Evolutionary conservation across 225 moss, liverwort and hornwort species (phyloP), one percentile per base, ranked within the genome.

Genomic region (Neckera pumila): DNA sequence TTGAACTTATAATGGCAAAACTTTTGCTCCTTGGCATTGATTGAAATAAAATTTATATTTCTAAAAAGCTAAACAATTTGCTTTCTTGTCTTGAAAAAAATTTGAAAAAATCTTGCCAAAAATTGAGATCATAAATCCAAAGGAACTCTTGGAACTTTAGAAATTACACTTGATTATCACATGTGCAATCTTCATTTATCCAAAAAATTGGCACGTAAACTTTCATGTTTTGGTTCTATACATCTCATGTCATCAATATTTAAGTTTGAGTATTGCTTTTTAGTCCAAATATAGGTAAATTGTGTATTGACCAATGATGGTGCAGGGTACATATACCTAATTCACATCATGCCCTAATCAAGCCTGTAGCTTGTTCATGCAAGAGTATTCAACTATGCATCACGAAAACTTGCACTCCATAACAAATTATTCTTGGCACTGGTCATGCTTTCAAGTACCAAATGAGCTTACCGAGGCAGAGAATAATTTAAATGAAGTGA

Each of bases 21-120:
- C 3, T n/a, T 67, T n/a, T n/a, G 1, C 21, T 67, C n/a, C 1
- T 4, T 0, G 45, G 0, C 21, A n/a, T 2, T 0, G 0, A 22
- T n/a, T n/a, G n/a, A 67, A 67, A n/a, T 11, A n/a, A n/a, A n/a
- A n/a, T 45, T 11, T 7, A 11, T 66, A 21, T 36, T n/a, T 6
- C 19, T 11, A 20, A 36, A 36, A 66, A 16, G 12, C 21, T 67
- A 22, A n/a, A n/a, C n/a, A n/a, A 22, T n/a, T 1, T 21, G 6
- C 6, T n/a, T n/a, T n/a, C 4, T 1, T 45, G 45, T 21, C 31
- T n/a, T 33, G 33, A 10, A 63, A 31, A 33, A 63, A 63, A 16
- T 7, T 8, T 31, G 1, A 63, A 63, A 31, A 64, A 64, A 64
- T 64, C 33, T 64, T 33, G 3, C 17, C 31, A 64, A 34, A 65